Evolutionary conservation across 139 green algal species (phyloP).

Genomic region (Chlamydomonas applanata): DNA sequence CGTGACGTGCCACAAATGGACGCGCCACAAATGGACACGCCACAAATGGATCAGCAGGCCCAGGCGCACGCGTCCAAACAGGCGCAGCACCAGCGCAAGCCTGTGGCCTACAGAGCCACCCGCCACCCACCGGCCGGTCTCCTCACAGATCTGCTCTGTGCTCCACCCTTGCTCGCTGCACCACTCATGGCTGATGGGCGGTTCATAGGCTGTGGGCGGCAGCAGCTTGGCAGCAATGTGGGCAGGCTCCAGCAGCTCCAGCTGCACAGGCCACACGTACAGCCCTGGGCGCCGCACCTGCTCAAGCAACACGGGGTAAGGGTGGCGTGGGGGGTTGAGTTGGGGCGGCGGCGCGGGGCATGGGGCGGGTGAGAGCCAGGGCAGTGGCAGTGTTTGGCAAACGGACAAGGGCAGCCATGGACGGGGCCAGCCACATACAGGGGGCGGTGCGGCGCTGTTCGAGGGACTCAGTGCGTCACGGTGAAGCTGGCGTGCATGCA

Average conservation of each 20-base stretch:
- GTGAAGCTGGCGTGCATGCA: no score
- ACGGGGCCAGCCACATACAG: no score
- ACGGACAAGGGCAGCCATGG: no score
- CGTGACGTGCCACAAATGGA: no score
- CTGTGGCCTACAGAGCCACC: no score
- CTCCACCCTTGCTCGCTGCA: conserved; percentile 14
- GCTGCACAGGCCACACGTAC: conserved; percentile 48
- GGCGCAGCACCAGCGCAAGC: no score
- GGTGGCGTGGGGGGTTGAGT: not conserved
- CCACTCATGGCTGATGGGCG: conserved; percentile 40
- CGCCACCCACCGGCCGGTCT: not conserved
- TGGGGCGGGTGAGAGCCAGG: not conserved
- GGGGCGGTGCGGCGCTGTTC: no score
- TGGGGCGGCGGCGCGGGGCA: not conserved
- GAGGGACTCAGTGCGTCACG: no score
- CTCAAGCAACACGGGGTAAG: not conserved
- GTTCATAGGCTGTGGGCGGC: conserved; percentile 24
- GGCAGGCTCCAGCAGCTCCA: conserved; percentile 28
- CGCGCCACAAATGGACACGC: no score
- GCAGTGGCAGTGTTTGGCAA: no score
- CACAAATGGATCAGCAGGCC: no score
- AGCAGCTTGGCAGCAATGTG: not conserved
- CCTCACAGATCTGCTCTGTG: conserved; percentile 19
- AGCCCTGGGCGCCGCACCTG: conserved; percentile 27
- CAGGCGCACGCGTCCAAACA: no score